These are phyloP conservation scores for Zygoascus bituminiphila DNA, from an alignment of 805 yeast genomes.

Conservation along the genomic window DNA sequence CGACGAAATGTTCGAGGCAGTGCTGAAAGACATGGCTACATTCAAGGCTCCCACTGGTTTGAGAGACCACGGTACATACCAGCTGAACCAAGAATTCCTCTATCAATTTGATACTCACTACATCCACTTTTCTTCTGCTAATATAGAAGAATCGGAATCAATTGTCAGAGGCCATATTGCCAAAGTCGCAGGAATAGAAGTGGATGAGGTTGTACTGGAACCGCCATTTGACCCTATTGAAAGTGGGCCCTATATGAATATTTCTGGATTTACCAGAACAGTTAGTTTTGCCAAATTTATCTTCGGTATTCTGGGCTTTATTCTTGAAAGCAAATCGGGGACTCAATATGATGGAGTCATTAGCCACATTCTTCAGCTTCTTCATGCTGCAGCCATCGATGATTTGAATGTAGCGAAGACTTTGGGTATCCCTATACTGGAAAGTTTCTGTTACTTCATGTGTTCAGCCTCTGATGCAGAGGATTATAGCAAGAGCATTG, in stretches of 20 bases:
- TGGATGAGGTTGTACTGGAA: slow-evolving; percentile 45
- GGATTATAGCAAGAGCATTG: slow-evolving; percentile 31
- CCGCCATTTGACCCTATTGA: slow-evolving; percentile 38
- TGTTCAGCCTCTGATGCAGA: slow-evolving; percentile 1
- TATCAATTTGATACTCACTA: slow-evolving; percentile 71
- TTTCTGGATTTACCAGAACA: slow-evolving; percentile 24
- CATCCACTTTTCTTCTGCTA: slow-evolving; percentile 66
- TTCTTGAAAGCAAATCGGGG: slow-evolving; percentile 17
- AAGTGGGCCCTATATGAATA: slow-evolving; percentile 25
- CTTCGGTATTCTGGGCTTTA: slow-evolving; percentile 10
- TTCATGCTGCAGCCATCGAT: slow-evolving; percentile 51
- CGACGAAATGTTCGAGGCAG: slow-evolving; percentile 65
- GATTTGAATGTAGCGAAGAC: slow-evolving; percentile 40
- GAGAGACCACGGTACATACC: slow-evolving; percentile 55
- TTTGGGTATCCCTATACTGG: slow-evolving; percentile 1
- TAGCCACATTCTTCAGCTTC: slow-evolving; percentile 53
- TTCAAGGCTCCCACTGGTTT: slow-evolving; percentile 53
- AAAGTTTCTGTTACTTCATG: slow-evolving; percentile 2
- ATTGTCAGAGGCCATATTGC: slow-evolving; percentile 43
- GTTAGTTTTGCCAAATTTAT: slow-evolving; percentile 22
- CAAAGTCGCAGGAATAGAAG: slow-evolving; percentile 31
- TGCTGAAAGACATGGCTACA: slow-evolving; percentile 48
- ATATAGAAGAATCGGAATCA: slow-evolving; percentile 74
- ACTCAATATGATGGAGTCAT: slow-evolving; percentile 49
- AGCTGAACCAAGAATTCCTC: slow-evolving; percentile 49